Percentiles rank a stretch among this genome's conserved stretches.
Conservation (phyloP, 129 eudicot species). For the Mikania micrantha region DNA sequence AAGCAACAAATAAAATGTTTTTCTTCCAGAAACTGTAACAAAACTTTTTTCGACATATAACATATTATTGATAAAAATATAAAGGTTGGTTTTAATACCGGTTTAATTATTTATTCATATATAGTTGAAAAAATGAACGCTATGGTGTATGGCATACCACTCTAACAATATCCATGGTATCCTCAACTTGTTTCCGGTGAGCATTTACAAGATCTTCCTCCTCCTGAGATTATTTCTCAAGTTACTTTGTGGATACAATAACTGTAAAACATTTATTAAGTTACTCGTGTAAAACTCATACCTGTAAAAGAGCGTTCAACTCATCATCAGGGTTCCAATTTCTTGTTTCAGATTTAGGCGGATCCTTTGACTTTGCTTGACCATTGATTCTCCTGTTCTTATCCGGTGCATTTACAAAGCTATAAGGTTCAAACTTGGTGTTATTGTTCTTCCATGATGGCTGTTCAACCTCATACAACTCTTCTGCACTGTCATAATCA, state of each 20-base stretch:
- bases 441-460: constrained; percentile 52
- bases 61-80: no score
- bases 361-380: constrained; percentile 70
- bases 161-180: constrained; percentile 94
- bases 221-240: constrained; percentile 43
- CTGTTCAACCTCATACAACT: constrained; percentile 62
- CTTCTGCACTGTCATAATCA: constrained; percentile 68
- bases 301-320: constrained; percentile 72
- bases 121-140: neutral
- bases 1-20: no score
- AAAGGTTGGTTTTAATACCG: no score
- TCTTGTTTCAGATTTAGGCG: constrained; percentile 51
- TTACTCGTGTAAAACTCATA: constrained; percentile 13
- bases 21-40: no score
- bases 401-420: constrained; percentile 40
- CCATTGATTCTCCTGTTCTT: constrained; percentile 50
- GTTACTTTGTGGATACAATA: neutral
- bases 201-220: constrained; percentile 99
- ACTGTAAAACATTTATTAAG: neutral
- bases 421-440: constrained; percentile 43
- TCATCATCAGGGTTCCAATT: constrained; percentile 55
- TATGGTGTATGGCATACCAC: constrained; percentile 40
- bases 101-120: no score
- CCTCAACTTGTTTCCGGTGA: constrained; percentile 94
- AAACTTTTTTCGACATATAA: no score